Conservation (phyloP, 257 asterid species). For the Solanum appendiculatum region DNA sequence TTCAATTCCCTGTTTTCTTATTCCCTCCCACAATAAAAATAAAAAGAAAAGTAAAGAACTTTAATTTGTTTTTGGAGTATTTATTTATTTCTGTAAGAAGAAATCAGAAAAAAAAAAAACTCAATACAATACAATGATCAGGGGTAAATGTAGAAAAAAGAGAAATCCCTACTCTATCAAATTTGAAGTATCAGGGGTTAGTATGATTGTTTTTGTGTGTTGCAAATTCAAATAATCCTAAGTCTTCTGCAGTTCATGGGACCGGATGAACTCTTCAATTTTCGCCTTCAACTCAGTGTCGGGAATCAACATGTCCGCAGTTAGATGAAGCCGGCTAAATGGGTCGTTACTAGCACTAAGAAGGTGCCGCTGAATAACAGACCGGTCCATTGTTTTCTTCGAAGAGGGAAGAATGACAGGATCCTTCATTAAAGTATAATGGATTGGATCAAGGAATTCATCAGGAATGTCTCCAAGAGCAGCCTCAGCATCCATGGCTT, state of each 20-base stretch:
- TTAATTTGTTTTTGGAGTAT: background rate
- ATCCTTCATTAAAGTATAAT: slow-evolving; percentile 91
- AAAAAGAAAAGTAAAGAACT: background rate
- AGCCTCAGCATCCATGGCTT: slow-evolving; percentile 92
- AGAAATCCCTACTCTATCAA: slow-evolving; percentile 43
- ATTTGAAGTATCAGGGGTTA: slow-evolving; percentile 46
- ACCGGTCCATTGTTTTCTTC: slow-evolving; percentile 61
- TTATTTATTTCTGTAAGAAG: background rate
- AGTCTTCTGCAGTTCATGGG: slow-evolving; percentile 34
- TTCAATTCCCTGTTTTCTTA: too few species aligned
- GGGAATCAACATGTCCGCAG: slow-evolving; percentile 83
- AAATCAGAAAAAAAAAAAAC: background rate
- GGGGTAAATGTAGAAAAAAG: background rate
- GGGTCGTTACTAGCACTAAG: slow-evolving; percentile 83
- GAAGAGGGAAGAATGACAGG: slow-evolving; percentile 93
- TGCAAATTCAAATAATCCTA: slow-evolving; percentile 30
- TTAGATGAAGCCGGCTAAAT: slow-evolving; percentile 84
- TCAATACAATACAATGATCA: slow-evolving; percentile 31
- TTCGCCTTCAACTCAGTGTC: slow-evolving; percentile 69
- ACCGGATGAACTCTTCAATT: slow-evolving; percentile 59
- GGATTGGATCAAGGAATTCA: slow-evolving; percentile 96
- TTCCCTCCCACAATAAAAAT: background rate
- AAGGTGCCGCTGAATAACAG: slow-evolving; percentile 94
- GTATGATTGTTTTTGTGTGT: slow-evolving; percentile 47
- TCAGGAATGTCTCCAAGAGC: slow-evolving; percentile 97